Conservation (phyloP, 1,284 basidiomycete genomes). For the Heliocybe sulcata region DNA sequence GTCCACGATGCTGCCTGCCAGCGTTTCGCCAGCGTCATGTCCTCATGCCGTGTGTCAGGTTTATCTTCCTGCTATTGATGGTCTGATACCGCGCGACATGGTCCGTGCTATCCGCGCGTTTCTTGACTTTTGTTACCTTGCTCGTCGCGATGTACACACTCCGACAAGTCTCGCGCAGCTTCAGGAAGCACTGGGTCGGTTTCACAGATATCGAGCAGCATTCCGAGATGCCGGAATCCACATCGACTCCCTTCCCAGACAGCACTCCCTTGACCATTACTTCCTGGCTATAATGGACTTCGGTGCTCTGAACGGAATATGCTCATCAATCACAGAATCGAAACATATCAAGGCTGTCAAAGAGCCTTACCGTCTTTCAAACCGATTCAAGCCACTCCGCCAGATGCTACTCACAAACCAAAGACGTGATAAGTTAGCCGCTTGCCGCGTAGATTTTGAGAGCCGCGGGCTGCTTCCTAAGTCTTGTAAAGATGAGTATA, state of each 20-base stretch:
- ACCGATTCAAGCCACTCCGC: background rate
- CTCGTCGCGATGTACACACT: constrained; percentile 1
- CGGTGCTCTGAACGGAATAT: constrained; percentile 3
- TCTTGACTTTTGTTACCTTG: constrained; percentile 11
- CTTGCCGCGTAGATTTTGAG: background rate
- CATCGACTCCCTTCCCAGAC: constrained; percentile 13
- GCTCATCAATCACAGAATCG: background rate
- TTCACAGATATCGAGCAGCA: background rate
- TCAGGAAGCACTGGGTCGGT: background rate
- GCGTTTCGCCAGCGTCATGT: too few species aligned
- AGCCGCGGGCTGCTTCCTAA: background rate
- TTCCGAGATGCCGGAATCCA: constrained; percentile 1
- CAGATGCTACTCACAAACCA: background rate
- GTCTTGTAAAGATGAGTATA: background rate
- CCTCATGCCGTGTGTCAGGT: too few species aligned
- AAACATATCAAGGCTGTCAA: constrained; percentile 1
- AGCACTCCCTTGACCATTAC: constrained; percentile 12
- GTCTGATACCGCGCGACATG: constrained; percentile 6
- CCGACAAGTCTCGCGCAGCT: constrained; percentile 1
- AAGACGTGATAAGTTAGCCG: background rate
- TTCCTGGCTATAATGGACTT: constrained; percentile 3
- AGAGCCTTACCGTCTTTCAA: background rate
- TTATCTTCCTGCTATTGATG: constrained; percentile 7
- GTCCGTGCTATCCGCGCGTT: constrained; percentile 5
- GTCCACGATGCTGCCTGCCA: too few species aligned